A percentile compares a stretch with the other conserved stretches of the same genome.
These are phyloP conservation scores for Chamaenerion angustifolium DNA, from an alignment of 345 rosid species.

Conservation along the genomic window DNA sequence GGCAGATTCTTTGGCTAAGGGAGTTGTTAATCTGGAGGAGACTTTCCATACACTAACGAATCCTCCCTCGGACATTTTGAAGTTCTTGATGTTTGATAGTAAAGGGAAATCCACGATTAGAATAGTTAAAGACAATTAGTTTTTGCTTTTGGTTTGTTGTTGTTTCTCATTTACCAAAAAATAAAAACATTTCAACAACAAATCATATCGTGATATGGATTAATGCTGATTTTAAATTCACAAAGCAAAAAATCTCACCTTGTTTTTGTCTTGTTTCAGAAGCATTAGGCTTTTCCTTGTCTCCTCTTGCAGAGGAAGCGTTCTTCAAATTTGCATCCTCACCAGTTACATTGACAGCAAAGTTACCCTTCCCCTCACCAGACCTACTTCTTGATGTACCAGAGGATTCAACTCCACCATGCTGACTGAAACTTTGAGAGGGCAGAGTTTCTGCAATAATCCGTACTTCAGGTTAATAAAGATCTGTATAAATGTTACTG, in stretches of 20 bases:
- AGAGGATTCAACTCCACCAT: neutral
- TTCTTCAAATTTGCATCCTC: slow-evolving; percentile 16
- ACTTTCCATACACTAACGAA: too few species aligned
- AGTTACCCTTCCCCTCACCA: slow-evolving; percentile 11
- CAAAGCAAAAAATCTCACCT: slow-evolving; percentile 24
- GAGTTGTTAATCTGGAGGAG: too few species aligned
- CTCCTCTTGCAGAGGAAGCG: slow-evolving; percentile 16
- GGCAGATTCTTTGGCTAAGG: too few species aligned
- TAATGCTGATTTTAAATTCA: neutral
- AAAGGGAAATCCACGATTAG: too few species aligned
- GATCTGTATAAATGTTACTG: neutral
- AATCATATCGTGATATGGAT: neutral
- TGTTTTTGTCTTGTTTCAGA: slow-evolving; percentile 53
- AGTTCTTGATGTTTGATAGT: too few species aligned
- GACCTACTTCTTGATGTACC: neutral
- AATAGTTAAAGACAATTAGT: too few species aligned
- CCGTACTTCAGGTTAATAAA: slow-evolving; percentile 7
- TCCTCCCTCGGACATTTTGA: too few species aligned
- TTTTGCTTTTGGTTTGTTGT: too few species aligned
- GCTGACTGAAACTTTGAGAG: slow-evolving; percentile 10
- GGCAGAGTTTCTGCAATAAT: slow-evolving; percentile 33
- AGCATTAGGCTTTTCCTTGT: slow-evolving; percentile 43
- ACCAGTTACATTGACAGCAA: slow-evolving; percentile 14
- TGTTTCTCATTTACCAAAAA: too few species aligned
- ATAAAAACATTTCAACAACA: too few species aligned